Evolutionary conservation across 345 rosid genomes (phyloP), one percentile per base, ranked within the genome.

Genomic region (Carallia brachiata): DNA sequence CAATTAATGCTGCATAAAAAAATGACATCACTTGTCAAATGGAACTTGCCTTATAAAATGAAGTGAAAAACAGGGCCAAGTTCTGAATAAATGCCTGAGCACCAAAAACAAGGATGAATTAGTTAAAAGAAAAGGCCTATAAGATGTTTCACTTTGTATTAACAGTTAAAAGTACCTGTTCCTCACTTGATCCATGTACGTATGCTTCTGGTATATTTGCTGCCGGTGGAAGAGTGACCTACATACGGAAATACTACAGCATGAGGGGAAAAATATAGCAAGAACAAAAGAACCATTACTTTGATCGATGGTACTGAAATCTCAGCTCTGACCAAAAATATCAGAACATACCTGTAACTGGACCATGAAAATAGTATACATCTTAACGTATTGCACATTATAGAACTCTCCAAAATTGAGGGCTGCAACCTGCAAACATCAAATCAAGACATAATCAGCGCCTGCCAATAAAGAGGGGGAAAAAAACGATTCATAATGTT

Each of bases 71-170:
- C 64, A 96, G 77, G 23, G 98, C 97, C 88, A 96, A 77, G 70
- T 96, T 96, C 90, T 96, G 99, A 78, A 92, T 92, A 78, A 96
- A 96, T 63, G 99, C 99, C 99, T 96, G 87, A 57, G 70, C 66
- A 70, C 19, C 55, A 74, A 28, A 66, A 52, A 47, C 60, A 27
- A 27, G 4, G 2, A 27, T 27, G 27, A 13, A 56, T 56, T 30
- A 56, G 60, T 27, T 56, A 15, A 56, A 56, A 44, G 50, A 4
- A 56, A 56, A 56, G 27, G 60, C 28, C 12, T 56, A 30, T 56
- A 6, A 30, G 15, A 15, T 8, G 6, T 19, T 15, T 56, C 28
- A 30, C 28, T 8, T 56, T 56, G 6, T 19, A 56, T 27, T 15
- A 27, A 56, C 28, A 56, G 32, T 48, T 52, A 44, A 44, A 44